These are phyloP conservation scores for Pseudozyma sp. DNA, from an alignment of 1,284 basidiomycete genomes.

Conservation along the genomic window DNA sequence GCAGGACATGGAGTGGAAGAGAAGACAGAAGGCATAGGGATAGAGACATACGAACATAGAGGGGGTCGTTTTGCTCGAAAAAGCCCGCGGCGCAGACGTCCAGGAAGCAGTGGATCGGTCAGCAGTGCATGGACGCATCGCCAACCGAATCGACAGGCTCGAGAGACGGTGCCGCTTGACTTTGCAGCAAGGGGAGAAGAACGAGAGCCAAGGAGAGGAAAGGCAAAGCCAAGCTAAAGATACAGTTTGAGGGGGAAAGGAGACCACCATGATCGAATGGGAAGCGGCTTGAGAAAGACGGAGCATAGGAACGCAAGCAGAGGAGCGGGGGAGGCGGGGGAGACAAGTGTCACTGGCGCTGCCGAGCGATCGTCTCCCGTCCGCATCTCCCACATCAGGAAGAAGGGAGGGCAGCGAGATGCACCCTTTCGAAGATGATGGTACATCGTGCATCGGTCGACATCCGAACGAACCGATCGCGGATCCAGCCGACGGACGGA, in stretches of 20 bases:
- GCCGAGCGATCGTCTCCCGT: too few relatives aligned
- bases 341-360: background rate
- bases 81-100: conserved; percentile 33
- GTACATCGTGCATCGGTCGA: background rate
- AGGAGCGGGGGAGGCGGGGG: background rate
- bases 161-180: conserved; percentile 42
- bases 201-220: background rate
- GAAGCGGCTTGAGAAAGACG: background rate
- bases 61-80: background rate
- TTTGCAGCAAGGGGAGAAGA: too few relatives aligned
- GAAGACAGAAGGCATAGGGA: background rate
- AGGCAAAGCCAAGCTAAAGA: conserved; percentile 21
- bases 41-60: background rate
- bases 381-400: background rate
- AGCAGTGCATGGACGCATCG: conserved; percentile 1
- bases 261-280: background rate
- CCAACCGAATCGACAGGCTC: conserved; percentile 2
- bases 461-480: conserved; percentile 7
- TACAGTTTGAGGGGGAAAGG: conserved; percentile 26
- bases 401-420: background rate
- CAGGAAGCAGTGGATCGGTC: conserved; percentile 5
- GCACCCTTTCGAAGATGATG: background rate
- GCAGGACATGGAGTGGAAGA: background rate
- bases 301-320: background rate
- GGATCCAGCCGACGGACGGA: conserved; percentile 6